Evolutionary conservation across 768 basidiomycete species (phyloP).

Genomic region (Naganishia vaughanmartiniae): DNA sequence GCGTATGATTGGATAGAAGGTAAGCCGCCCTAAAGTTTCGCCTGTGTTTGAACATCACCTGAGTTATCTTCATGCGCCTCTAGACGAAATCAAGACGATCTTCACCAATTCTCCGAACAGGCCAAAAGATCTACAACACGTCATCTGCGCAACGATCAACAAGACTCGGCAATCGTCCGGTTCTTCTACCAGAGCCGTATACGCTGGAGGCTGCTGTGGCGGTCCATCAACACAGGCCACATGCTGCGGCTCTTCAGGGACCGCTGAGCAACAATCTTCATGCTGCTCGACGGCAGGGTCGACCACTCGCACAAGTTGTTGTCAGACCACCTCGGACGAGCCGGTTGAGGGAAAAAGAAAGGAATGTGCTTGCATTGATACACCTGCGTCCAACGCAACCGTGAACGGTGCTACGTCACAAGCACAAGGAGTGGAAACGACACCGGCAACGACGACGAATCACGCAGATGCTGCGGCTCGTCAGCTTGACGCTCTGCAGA

Average conservation of each 20-base stretch:
- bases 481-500: constrained; percentile 8
- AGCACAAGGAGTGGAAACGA: background rate
- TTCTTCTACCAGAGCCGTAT: background rate
- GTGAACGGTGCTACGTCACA: background rate
- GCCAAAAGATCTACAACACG: constrained; percentile 22
- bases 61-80: background rate
- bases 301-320: background rate
- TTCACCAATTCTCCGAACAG: constrained; percentile 30
- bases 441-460: background rate
- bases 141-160: constrained; percentile 43
- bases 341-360: constrained; percentile 3
- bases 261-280: background rate
- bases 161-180: background rate
- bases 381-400: background rate
- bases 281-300: background rate
- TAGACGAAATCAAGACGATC: constrained; percentile 37
- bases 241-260: background rate
- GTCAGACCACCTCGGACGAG: background rate
- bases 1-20: constrained; percentile 69
- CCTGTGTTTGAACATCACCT: background rate
- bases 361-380: background rate
- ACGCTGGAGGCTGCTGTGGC: background rate
- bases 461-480: background rate
- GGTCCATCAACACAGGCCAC: background rate
- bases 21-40: constrained; percentile 50